Base-by-base conservation (phyloP, 176 grass and related monocot genomes). In the Oryza glumipatula region DNA sequence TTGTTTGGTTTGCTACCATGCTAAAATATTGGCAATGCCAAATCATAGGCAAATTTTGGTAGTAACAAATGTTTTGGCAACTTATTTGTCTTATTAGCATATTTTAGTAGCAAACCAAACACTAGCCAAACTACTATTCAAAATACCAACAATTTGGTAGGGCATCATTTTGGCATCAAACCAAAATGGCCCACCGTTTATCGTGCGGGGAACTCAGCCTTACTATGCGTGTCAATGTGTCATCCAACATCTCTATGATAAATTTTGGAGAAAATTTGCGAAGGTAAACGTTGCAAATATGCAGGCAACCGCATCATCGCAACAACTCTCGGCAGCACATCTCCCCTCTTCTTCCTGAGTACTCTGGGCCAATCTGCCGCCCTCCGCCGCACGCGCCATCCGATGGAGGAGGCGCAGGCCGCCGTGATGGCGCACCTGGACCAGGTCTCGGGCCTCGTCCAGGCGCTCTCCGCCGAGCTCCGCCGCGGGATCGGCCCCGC, bases 391-490 rank as follows among this genome's bases (percentile, higher is more conserved):
- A 30, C 17, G 36, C 1, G 22, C 78, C 22, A 56, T 68, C 80
- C 69, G 14, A 83, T 90, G 89, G 89, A 90, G 84, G 80, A 74
- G 75, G 30, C 76, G 30, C 84, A 65, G 70, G 80, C 89, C 5
- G 80, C 84, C 61, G 8, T 90, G 84, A 75, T 64, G 84, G 84
- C 84, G 88, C 84, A 90, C 69, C 39, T 90, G 69, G 88, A 90
- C n/a, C 88, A 90, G 84, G 69, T 90, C 69, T 83, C 84, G 10
- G 79, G 48, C 38, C 89, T 90, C 63, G 76, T 90, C 8, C 80
- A 70, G 49, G 84, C 75, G 63, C 80, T 90, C 28, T 90, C 89
- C 48, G 74, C 84, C 39, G 89, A 90, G 84, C 80, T 90, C 49
- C 89, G 89, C 76, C 81, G 84, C 30, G 89, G 84, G 69, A 79